Percentiles rank a stretch among this genome's conserved stretches.
Evolutionary conservation across 164 flowering plant species (phyloP).

Genomic region (Saururus chinensis): DNA sequence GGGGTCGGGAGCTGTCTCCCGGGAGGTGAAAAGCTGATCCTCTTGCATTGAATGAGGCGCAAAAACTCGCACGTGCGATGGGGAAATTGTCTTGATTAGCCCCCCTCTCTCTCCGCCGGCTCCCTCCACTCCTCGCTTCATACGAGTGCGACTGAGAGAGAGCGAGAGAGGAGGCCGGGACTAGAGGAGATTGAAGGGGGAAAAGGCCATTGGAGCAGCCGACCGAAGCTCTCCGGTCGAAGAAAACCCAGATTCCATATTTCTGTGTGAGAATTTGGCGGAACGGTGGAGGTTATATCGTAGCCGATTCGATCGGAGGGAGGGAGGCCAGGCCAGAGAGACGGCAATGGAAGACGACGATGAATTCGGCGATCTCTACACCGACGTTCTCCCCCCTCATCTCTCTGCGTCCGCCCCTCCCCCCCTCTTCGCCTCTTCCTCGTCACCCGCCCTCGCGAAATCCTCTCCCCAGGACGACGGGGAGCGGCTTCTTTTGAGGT

Average conservation of each 20-base stretch:
- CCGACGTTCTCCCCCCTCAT: slow-evolving; percentile 63
- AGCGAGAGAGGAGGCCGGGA: not conserved
- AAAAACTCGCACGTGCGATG: too few species aligned
- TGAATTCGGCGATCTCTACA: slow-evolving; percentile 97
- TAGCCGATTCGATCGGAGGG: not conserved
- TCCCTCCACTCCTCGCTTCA: not conserved
- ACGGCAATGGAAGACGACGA: slow-evolving; percentile 83
- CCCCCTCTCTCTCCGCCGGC: too few species aligned
- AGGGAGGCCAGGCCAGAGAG: not conserved
- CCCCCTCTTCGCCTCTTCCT: not conserved
- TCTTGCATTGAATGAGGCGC: too few species aligned
- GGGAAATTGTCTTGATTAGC: too few species aligned
- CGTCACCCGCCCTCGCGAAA: slow-evolving; percentile 1
- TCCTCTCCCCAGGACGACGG: not conserved
- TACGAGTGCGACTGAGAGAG: not conserved
- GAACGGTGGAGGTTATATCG: too few species aligned
- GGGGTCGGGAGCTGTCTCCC: too few species aligned
- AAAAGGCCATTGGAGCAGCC: not conserved
- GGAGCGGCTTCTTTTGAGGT: too few species aligned
- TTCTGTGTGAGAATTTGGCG: too few species aligned
- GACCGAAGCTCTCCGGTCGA: not conserved
- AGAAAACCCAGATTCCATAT: not conserved
- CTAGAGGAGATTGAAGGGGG: too few species aligned
- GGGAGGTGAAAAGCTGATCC: too few species aligned
- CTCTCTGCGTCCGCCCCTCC: slow-evolving; percentile 10